Evolutionary conservation across 2,329 filamentous ascomycete species (phyloP).

Genomic region (Clonostachys rhizophaga): DNA sequence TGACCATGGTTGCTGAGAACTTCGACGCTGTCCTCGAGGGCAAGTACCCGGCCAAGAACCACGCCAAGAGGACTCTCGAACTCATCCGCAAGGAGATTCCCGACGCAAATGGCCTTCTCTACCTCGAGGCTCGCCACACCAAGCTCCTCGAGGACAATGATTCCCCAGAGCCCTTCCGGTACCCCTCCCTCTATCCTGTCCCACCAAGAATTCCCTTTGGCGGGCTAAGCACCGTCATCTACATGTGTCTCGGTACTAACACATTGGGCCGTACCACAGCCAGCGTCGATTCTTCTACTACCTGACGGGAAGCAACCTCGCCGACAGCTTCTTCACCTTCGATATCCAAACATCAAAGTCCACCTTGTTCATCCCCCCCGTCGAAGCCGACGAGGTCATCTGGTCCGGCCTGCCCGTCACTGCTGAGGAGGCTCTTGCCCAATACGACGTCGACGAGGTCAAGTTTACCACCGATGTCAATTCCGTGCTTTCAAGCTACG

Average conservation of each 20-base stretch:
- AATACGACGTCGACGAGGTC: conserved; percentile 80
- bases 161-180: conserved; percentile 76
- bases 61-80: conserved; percentile 78
- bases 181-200: conserved; percentile 9
- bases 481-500: conserved; percentile 55
- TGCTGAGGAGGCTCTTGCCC: conserved; percentile 65
- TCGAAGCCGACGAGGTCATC: conserved; percentile 84
- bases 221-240: neutral
- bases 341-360: conserved; percentile 69
- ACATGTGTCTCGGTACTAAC: too few species aligned
- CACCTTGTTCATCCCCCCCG: conserved; percentile 86
- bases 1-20: conserved; percentile 29
- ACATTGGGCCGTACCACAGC: conserved; percentile 30
- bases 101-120: conserved; percentile 66
- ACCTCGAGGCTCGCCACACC: conserved; percentile 80
- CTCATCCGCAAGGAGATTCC: conserved; percentile 67
- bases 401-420: conserved; percentile 88
- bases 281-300: conserved; percentile 96
- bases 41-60: conserved; percentile 80
- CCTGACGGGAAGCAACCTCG: conserved; percentile 75
- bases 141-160: conserved; percentile 88
- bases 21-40: conserved; percentile 51
- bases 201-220: neutral
- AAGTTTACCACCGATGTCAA: conserved; percentile 71
- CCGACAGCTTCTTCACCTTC: conserved; percentile 79